Evolutionary conservation across 768 basidiomycete species (phyloP), one percentile per base, ranked within the genome.

Genomic region (Podaxis sp.): DNA sequence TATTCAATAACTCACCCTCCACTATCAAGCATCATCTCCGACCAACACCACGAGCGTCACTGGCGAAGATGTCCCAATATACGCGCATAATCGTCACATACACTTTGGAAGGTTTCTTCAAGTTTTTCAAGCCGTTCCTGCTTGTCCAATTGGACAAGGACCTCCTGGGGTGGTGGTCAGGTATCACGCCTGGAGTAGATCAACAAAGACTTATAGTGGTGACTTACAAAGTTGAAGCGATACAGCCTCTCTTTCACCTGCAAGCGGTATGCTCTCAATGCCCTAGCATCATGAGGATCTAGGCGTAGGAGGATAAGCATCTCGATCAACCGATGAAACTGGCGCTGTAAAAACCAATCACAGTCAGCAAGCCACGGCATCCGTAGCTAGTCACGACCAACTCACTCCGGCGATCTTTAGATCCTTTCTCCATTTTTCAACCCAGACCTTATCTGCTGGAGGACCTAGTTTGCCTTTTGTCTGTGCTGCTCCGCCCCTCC

Each of bases 211-310:
- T 58, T 13, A 40, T 49, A 11, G 20, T 13, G 20, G 8, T 22
- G 24, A 82, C 91, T 70, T 69, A 95, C 95, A 73, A 89, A 97
- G 76, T 99, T 99, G 77, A 98, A 98, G 22, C 95, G 84, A 71
- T 92, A 98, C 49, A 99, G 75, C 40, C 97, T 85, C 73, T 97
- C 95, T 76, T 99, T 99, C 70, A 96, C 95, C 73, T 95, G 91
- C 36, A 99, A 73, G 57, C 96, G 81, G 73, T 90, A 97, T 10
- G 89, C 87, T 57, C 80, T 85, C 67, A 80, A 74, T 26, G 80
- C 78, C 26, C 76, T 78, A 57, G 76, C 65, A 69, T 96, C 88
- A 2, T 75, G 69, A 4, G 84, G 79, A 67, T 95, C 86, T 64
- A 96, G 76, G 37, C 86, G 84, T 58, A 86, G 72, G 65, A 96